phyloP scores from a whole-genome alignment of 257 asterid genomes.

The Schizonepeta tenuifolia region DNA sequence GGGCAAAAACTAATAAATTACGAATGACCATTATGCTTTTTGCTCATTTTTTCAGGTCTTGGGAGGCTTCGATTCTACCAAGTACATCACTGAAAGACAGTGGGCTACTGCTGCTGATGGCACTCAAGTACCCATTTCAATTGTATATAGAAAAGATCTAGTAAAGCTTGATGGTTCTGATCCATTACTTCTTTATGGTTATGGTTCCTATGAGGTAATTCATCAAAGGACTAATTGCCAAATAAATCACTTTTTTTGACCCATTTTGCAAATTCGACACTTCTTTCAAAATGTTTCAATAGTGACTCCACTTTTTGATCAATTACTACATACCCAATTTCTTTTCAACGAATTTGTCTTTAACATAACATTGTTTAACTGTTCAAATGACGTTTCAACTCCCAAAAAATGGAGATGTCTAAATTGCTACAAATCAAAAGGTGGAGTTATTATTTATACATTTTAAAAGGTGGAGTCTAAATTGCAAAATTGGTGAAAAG shows the following conservation, averaged over 20 bases:
- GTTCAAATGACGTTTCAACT: not conserved
- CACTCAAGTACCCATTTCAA: conserved; percentile 78
- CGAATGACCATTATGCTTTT: conserved; percentile 7
- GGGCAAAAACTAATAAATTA: not conserved
- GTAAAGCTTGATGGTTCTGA: conserved; percentile 90
- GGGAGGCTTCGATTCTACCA: conserved; percentile 85
- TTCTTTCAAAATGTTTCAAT: not conserved
- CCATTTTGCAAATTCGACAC: not conserved
- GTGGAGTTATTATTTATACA: not conserved
- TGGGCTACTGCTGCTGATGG: conserved; percentile 95
- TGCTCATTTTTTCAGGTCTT: conserved; percentile 59
- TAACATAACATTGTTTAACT: not conserved
- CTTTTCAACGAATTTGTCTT: not conserved
- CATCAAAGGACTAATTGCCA: not conserved
- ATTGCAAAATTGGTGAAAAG: not conserved
- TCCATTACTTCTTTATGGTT: conserved; percentile 89
- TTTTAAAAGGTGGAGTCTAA: not conserved
- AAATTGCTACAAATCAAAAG: conserved; percentile 1
- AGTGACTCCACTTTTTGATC: not conserved
- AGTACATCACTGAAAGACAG: conserved; percentile 80
- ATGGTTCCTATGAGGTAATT: conserved; percentile 96
- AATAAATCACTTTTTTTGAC: not conserved
- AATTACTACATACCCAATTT: too few species aligned
- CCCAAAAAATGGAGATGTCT: not conserved
- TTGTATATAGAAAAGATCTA: conserved; percentile 68